Conservation (phyloP, 768 basidiomycete species). For the Gelatoporia subvermispora region DNA sequence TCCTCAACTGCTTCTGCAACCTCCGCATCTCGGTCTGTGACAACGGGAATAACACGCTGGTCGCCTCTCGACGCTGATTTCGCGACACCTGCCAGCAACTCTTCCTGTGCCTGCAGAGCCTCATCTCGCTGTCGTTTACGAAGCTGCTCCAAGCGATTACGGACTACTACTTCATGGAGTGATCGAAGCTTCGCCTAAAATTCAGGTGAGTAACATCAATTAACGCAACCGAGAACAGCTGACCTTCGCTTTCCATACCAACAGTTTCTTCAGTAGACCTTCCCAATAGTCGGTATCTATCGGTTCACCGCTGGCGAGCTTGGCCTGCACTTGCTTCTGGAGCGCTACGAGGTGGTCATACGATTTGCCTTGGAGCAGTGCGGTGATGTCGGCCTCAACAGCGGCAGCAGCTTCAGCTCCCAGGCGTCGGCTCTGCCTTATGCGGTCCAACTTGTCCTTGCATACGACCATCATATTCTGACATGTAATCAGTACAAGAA, state of each 20-base stretch:
- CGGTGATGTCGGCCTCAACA: constrained; percentile 81
- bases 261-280: constrained; percentile 78
- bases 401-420: constrained; percentile 69
- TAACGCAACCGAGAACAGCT: background rate
- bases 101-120: constrained; percentile 89
- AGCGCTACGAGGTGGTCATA: constrained; percentile 79
- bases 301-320: constrained; percentile 88
- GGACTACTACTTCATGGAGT: constrained; percentile 94
- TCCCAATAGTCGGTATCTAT: constrained; percentile 99
- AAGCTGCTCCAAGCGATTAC: constrained; percentile 92
- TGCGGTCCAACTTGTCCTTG: constrained; percentile 79
- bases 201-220: constrained; percentile 2
- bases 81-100: constrained; percentile 76
- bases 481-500: background rate
- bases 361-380: constrained; percentile 78
- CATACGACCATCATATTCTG: constrained; percentile 98
- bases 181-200: constrained; percentile 81
- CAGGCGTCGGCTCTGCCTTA: constrained; percentile 57
- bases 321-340: constrained; percentile 83
- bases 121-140: constrained; percentile 95
- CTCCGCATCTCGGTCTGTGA: constrained; percentile 29
- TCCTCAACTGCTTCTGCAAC: constrained; percentile 63
- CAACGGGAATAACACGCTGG: constrained; percentile 33
- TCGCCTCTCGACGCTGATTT: constrained; percentile 48
- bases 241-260: constrained; percentile 98